Conservation (phyloP, 1,139 yeast genomes). For the Eremothecium sinecaudum region DNA sequence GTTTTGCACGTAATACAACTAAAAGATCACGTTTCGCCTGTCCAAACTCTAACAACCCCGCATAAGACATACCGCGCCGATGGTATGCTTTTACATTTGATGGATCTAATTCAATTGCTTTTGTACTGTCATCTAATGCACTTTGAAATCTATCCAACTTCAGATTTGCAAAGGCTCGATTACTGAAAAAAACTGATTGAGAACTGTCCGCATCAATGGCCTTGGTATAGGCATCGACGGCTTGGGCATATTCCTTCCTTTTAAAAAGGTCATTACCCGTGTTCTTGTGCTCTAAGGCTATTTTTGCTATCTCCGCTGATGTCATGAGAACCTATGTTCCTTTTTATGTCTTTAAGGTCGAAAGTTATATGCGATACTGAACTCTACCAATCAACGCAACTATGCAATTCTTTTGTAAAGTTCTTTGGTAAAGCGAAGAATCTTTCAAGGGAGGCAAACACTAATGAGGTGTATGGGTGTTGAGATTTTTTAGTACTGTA, state of each 20-base stretch:
- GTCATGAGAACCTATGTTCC: too few species aligned
- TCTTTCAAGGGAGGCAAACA: too few species aligned
- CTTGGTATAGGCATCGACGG: conserved; percentile 59
- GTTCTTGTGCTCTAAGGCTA: conserved; percentile 52
- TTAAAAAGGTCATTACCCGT: conserved; percentile 68
- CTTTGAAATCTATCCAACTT: conserved; percentile 79
- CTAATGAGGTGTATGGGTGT: too few species aligned
- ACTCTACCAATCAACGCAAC: too few species aligned
- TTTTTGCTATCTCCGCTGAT: too few species aligned
- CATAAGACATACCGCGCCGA: conserved; percentile 73
- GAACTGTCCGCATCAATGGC: conserved; percentile 64
- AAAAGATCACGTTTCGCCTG: conserved; percentile 68
- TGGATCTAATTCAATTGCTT: conserved; percentile 60
- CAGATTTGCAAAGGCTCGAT: conserved; percentile 85
- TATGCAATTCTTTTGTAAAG: too few species aligned
- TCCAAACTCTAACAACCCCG: conserved; percentile 67
- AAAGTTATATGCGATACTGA: too few species aligned
- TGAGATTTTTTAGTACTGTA: too few species aligned
- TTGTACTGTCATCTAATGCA: conserved; percentile 68
- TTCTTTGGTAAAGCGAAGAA: too few species aligned
- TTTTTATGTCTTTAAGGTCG: too few species aligned
- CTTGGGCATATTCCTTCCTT: conserved; percentile 52
- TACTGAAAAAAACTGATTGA: conserved; percentile 72
- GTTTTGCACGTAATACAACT: conserved; percentile 50
- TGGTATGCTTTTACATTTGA: conserved; percentile 64